Percentiles rank a stretch among this genome's conserved stretches.
Evolutionary conservation across 2,329 filamentous ascomycete genomes (phyloP).

Genomic region (Magnaporthales sp.): DNA sequence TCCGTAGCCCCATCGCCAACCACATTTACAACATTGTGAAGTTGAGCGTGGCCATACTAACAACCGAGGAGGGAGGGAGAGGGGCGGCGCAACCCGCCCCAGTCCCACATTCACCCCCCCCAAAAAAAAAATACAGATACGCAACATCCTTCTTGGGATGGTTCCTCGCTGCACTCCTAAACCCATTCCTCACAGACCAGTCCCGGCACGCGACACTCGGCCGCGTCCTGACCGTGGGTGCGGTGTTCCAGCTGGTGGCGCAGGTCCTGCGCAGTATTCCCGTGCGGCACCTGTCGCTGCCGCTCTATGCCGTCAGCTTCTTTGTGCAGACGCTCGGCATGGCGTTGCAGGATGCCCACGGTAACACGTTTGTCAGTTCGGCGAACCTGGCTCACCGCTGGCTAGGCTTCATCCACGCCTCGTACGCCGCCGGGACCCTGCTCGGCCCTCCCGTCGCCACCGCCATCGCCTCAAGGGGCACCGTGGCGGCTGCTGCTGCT

Average conservation of each 20-base stretch:
- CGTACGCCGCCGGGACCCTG: constrained; percentile 49
- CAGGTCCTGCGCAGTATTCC: constrained; percentile 35
- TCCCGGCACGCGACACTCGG: constrained; percentile 45
- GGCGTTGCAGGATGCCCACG: constrained; percentile 55
- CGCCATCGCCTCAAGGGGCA: constrained; percentile 32
- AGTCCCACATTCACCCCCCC: background rate
- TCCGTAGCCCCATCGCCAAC: constrained; percentile 19
- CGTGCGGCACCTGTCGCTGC: constrained; percentile 47
- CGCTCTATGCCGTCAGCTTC: constrained; percentile 48
- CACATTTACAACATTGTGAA: background rate
- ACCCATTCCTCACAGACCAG: constrained; percentile 32
- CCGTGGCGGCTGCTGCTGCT: constrained; percentile 15
- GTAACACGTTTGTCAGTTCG: constrained; percentile 51
- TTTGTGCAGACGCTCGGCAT: constrained; percentile 50
- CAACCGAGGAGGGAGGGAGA: background rate
- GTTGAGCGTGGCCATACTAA: background rate
- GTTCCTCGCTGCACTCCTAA: constrained; percentile 48
- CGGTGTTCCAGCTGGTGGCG: constrained; percentile 42
- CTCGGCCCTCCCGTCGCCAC: constrained; percentile 47
- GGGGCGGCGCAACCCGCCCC: background rate
- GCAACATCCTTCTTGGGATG: constrained; percentile 50
- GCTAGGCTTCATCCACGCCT: constrained; percentile 56
- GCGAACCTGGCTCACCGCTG: constrained; percentile 45
- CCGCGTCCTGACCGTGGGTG: constrained; percentile 46
- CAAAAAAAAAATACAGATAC: constrained; percentile 30